Base-by-base conservation (phyloP, 108 stramenopile genomes). In the Conticribra weissflogii region DNA sequence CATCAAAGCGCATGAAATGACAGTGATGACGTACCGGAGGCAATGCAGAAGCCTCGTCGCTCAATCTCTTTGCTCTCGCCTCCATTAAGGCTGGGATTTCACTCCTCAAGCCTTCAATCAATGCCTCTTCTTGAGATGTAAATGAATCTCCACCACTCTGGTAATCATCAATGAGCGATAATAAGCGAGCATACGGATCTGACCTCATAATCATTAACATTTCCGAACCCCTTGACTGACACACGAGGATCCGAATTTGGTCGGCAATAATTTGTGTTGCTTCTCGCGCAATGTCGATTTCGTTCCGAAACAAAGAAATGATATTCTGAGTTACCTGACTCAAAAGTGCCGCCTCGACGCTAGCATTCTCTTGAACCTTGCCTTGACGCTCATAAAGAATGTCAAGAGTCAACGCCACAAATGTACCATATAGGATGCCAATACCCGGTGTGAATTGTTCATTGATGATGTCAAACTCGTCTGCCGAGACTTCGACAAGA, bases 371-470 rank as follows among this genome's bases (percentile, higher is more conserved):
- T 59, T 86, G 86, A 12, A 90, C 82, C 23, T 76, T 53, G 23
- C 66, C 44, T 60, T 86, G 85, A 12, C 89, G 76, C 7, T 77
- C 55, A 56, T 91, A 91, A 14, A 91, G 68, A 28, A 91, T 87
- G 21, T 68, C 66, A 22, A 87, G 53, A 2, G 89, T 91, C 60
- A 91, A 81, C 16, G 86, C 86, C 9, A 85, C 65, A 49, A 84
- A 86, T n/a, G 89, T 91, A 82, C 89, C 89, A 59, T 86, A 91
- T 18, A 91, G 63, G 34, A 91, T 91, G 32, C 85, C 72, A 41
- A 91, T 71, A n/a, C 89, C 89, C 12, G 89, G 89, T 8, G 66
- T 74, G 52, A 88, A 86, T 41, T 83, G 66, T 15, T 67, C 66
- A 45, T 67, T 68, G 21, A 64, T 67, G n/a, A 59, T 74, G 21